These are phyloP conservation scores for Quercus dentata DNA, from an alignment of 306 rosid species.

Conservation along the genomic window DNA sequence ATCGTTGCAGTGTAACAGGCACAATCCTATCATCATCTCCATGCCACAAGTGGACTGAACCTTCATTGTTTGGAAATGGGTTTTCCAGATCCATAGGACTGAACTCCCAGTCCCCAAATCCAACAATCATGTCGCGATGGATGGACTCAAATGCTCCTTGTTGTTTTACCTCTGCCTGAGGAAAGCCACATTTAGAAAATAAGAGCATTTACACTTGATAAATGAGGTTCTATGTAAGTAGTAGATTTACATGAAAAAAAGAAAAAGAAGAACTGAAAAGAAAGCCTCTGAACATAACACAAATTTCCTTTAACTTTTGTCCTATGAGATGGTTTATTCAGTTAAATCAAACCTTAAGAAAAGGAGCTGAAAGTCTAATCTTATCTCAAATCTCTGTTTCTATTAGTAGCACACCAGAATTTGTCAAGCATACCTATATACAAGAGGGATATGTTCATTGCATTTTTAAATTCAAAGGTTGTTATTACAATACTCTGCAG, in stretches of 20 bases:
- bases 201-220: not conserved
- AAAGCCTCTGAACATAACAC: not conserved
- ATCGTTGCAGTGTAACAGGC: constrained; percentile 51
- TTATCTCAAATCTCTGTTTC: not conserved
- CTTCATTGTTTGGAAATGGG: constrained; percentile 71
- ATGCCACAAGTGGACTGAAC: constrained; percentile 81
- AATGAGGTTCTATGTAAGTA: not conserved
- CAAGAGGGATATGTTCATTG: not conserved
- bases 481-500: not conserved
- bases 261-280: not conserved
- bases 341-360: not conserved
- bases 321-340: not conserved
- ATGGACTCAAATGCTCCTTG: constrained; percentile 67
- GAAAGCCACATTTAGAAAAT: constrained; percentile 24
- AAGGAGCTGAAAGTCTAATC: not conserved
- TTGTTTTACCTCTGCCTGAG: constrained; percentile 51
- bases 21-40: constrained; percentile 73
- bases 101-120: constrained; percentile 80
- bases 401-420: not conserved
- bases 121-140: constrained; percentile 61
- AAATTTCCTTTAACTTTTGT: not conserved
- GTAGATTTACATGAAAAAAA: too few species aligned
- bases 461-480: not conserved
- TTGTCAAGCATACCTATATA: not conserved
- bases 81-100: constrained; percentile 68